Percentiles rank a stretch among this genome's conserved stretches.
Conservation (phyloP, 768 basidiomycete species). For the Mycena vulgaris region DNA sequence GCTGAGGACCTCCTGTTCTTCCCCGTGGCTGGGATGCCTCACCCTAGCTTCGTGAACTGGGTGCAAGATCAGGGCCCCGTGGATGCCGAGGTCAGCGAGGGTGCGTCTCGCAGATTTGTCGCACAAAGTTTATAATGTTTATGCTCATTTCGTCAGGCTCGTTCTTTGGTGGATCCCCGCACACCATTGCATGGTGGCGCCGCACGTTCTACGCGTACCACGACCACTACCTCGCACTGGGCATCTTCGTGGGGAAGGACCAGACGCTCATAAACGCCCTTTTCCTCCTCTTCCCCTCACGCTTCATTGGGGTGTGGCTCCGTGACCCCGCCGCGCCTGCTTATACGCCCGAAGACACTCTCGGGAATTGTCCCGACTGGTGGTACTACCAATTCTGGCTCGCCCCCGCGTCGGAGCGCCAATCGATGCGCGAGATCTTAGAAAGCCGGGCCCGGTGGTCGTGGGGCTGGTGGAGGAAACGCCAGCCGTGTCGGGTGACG, state of each 20-base stretch:
- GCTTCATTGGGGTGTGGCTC: conserved; percentile 61
- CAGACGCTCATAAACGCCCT: conserved; percentile 68
- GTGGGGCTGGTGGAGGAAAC: conserved; percentile 51
- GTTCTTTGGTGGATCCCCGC: conserved; percentile 68
- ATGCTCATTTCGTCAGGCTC: conserved; percentile 54
- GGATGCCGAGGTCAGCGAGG: conserved; percentile 67
- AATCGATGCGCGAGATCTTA: conserved; percentile 39
- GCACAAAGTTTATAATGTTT: not conserved
- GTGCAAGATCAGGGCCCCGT: conserved; percentile 63
- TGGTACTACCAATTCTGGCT: conserved; percentile 69
- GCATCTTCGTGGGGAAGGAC: conserved; percentile 70
- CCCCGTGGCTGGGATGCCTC: conserved; percentile 57
- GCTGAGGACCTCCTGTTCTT: conserved; percentile 65
- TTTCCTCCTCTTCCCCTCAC: conserved; percentile 61
- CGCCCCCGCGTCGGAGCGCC: conserved; percentile 44
- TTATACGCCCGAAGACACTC: conserved; percentile 39
- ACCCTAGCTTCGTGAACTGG: conserved; percentile 53
- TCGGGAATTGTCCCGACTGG: conserved; percentile 60
- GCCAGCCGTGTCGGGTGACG: conserved; percentile 46
- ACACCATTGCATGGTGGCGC: conserved; percentile 62
- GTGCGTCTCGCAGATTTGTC: conserved; percentile 46
- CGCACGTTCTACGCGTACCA: conserved; percentile 65
- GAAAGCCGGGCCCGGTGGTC: conserved; percentile 31
- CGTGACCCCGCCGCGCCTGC: conserved; percentile 45
- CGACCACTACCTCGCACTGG: conserved; percentile 61